Conservation (phyloP, 2,329 filamentous ascomycete genomes). For the Fusarium multiceps region DNA sequence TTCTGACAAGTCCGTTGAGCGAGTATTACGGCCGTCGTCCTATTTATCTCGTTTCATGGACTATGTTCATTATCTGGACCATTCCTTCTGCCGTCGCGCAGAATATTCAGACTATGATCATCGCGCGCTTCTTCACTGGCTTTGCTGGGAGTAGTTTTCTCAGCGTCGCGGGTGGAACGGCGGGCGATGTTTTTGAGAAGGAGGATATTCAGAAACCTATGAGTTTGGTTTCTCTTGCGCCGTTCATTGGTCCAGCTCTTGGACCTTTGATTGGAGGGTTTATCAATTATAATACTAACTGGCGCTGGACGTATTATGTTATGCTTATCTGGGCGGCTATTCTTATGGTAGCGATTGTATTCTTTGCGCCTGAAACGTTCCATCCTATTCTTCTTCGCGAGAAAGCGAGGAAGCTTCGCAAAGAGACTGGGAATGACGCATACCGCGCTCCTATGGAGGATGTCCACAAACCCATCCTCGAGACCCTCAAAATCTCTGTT, state of each 20-base stretch:
- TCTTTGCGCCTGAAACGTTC: constrained; percentile 37
- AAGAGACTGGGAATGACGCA: constrained; percentile 12
- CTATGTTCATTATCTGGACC: constrained; percentile 78
- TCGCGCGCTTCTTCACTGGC: constrained; percentile 79
- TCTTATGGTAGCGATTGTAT: constrained; percentile 17
- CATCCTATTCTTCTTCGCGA: constrained; percentile 28
- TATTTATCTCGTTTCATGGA: constrained; percentile 78
- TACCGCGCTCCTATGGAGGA: constrained; percentile 26
- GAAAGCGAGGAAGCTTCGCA: constrained; percentile 27
- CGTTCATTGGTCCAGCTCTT: constrained; percentile 34
- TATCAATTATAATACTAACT: constrained; percentile 30
- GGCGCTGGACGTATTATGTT: constrained; percentile 42
- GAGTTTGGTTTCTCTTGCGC: constrained; percentile 34
- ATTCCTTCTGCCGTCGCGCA: constrained; percentile 80
- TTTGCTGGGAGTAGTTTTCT: constrained; percentile 64
- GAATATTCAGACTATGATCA: constrained; percentile 80
- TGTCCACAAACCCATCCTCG: not conserved
- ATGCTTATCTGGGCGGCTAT: constrained; percentile 34
- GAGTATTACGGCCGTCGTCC: constrained; percentile 79
- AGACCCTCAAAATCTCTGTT: constrained; percentile 53
- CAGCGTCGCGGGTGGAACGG: constrained; percentile 37
- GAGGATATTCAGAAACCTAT: constrained; percentile 38
- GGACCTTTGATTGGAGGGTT: constrained; percentile 36
- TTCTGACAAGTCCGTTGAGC: constrained; percentile 68
- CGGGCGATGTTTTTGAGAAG: constrained; percentile 23